A percentile compares a stretch with the other conserved stretches of the same genome.
These are phyloP conservation scores for Calonectria pseudoreteaudii DNA, from an alignment of 2,329 filamentous ascomycete genomes.

Conservation along the genomic window DNA sequence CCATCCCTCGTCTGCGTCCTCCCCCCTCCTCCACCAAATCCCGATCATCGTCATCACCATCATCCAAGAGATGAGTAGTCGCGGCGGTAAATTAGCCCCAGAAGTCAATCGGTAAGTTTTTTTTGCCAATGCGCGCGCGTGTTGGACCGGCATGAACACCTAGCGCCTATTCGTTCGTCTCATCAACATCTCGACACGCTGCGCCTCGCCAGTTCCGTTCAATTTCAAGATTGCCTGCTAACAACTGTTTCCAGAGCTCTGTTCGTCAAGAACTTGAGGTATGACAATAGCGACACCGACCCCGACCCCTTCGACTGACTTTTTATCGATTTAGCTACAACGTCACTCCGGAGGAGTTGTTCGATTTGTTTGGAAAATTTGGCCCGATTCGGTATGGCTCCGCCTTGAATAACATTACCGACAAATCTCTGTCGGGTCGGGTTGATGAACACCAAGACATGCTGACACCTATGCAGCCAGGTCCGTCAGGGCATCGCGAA, in stretches of 20 bases:
- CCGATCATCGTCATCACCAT: slow-evolving; percentile 47
- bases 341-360: slow-evolving; percentile 97
- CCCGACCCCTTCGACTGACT: slow-evolving; percentile 52
- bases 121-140: slow-evolving; percentile 28
- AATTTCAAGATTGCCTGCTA: slow-evolving; percentile 41
- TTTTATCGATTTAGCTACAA: slow-evolving; percentile 87
- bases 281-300: slow-evolving; percentile 47
- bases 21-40: slow-evolving; percentile 43
- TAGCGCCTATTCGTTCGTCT: slow-evolving; percentile 18
- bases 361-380: slow-evolving; percentile 98
- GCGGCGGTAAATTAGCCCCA: slow-evolving; percentile 95
- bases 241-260: slow-evolving; percentile 78
- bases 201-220: slow-evolving; percentile 26
- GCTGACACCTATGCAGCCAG: slow-evolving; percentile 72
- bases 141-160: slow-evolving; percentile 24
- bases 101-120: slow-evolving; percentile 91
- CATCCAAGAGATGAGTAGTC: slow-evolving; percentile 92
- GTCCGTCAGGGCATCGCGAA: slow-evolving; percentile 97
- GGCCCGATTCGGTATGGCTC: slow-evolving; percentile 86
- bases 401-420: slow-evolving; percentile 22
- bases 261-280: slow-evolving; percentile 99
- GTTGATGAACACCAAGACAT: slow-evolving; percentile 25
- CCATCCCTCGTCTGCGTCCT: slow-evolving; percentile 42
- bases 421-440: slow-evolving; percentile 9
- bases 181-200: slow-evolving; percentile 18